Evolutionary conservation across 1,139 yeast genomes (phyloP).

Genomic region (Hyphopichia burtonii): DNA sequence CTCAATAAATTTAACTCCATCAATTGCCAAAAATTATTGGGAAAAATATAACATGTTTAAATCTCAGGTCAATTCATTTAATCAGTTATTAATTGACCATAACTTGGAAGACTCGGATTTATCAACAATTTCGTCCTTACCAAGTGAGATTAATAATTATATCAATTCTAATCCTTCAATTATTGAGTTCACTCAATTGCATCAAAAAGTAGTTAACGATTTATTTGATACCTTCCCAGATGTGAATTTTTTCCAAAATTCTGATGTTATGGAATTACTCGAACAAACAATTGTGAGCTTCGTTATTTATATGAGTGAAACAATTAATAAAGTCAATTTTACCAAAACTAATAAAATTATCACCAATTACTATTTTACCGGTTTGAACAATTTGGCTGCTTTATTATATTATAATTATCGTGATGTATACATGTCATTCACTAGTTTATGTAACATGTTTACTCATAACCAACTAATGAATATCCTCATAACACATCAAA

Average conservation of each 20-base stretch:
- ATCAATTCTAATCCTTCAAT: conserved; percentile 4
- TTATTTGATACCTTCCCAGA: conserved; percentile 41
- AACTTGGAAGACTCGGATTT: conserved; percentile 14
- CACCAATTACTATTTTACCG: conserved; percentile 19
- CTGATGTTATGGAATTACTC: conserved; percentile 22
- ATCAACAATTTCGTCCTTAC: neutral
- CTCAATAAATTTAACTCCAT: conserved; percentile 15
- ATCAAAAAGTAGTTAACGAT: conserved; percentile 18
- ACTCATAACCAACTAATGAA: conserved; percentile 24
- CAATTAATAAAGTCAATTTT: conserved; percentile 9
- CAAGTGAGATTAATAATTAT: conserved; percentile 6
- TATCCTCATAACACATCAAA: conserved; percentile 1
- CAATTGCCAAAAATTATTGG: conserved; percentile 18
- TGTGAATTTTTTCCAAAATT: conserved; percentile 37
- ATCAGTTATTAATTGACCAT: conserved; percentile 1
- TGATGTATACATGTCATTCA: conserved; percentile 38
- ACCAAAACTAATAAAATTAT: conserved; percentile 7
- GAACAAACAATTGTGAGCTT: conserved; percentile 27
- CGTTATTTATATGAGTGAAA: conserved; percentile 18
- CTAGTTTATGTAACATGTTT: conserved; percentile 44
- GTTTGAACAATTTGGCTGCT: conserved; percentile 37
- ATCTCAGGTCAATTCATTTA: conserved; percentile 2
- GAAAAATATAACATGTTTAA: conserved; percentile 8
- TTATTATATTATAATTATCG: conserved; percentile 38
- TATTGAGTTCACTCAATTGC: conserved; percentile 6